phyloP scores from a whole-genome alignment of 768 basidiomycete species.

The Panellus pusillus region DNA sequence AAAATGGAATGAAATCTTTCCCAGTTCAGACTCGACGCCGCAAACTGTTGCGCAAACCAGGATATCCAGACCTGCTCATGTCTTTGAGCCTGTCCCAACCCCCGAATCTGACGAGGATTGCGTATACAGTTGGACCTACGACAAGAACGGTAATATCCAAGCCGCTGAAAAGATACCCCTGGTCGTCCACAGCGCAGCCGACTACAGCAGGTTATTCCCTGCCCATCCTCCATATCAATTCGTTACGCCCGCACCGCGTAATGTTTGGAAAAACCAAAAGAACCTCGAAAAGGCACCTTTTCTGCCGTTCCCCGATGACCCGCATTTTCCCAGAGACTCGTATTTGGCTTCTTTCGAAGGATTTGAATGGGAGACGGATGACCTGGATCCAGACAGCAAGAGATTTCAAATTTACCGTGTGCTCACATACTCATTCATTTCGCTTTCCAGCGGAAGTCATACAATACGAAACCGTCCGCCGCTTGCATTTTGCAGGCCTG shows the following conservation, averaged over 20 bases:
- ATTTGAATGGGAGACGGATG: neutral
- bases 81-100: no score
- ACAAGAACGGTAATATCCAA: neutral
- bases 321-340: neutral
- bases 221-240: neutral
- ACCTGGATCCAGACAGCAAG: neutral
- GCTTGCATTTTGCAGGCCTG: slow-evolving; percentile 34
- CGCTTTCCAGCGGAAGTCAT: slow-evolving; percentile 49
- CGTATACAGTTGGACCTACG: neutral
- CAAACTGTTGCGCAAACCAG: no score
- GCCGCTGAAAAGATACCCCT: neutral
- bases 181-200: neutral
- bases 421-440: no score
- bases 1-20: no score
- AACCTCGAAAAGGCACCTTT: neutral
- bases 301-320: neutral
- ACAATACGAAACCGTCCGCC: slow-evolving; percentile 42
- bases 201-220: neutral
- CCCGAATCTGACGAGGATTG: no score
- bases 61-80: no score
- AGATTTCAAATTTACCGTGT: no score
- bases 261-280: neutral
- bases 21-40: no score
- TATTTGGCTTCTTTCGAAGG: neutral
- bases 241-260: neutral